These are phyloP conservation scores for Aspergillus nidulans DNA, from an alignment of 495 filamentous ascomycete genomes.

Conservation along the genomic window DNA sequence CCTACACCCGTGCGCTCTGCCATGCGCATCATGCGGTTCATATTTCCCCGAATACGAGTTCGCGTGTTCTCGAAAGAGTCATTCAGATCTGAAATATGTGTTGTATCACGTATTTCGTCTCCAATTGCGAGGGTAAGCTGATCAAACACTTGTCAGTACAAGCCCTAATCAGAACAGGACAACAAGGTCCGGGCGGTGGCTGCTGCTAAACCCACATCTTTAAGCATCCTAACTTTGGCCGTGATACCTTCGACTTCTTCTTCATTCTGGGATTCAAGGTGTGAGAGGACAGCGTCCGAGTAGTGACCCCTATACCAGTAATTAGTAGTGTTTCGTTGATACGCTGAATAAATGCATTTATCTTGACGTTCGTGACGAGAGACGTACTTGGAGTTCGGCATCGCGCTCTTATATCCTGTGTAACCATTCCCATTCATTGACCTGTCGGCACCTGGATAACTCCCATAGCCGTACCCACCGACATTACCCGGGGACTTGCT, in stretches of 20 bases:
- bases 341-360: no score
- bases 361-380: background rate
- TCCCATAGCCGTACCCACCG: slow-evolving; percentile 51
- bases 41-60: slow-evolving; percentile 75
- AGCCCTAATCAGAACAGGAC: background rate
- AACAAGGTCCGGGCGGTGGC: background rate
- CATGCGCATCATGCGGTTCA: slow-evolving; percentile 97
- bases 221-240: slow-evolving; percentile 86
- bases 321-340: background rate
- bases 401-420: slow-evolving; percentile 59
- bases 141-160: background rate
- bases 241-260: slow-evolving; percentile 82
- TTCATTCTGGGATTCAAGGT: slow-evolving; percentile 95
- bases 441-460: slow-evolving; percentile 53
- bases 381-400: slow-evolving; percentile 74
- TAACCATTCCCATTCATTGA: slow-evolving; percentile 29
- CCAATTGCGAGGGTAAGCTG: slow-evolving; percentile 91
- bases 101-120: slow-evolving; percentile 85
- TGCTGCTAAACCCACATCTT: slow-evolving; percentile 62
- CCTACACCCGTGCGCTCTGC: slow-evolving; percentile 87
- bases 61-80: slow-evolving; percentile 84
- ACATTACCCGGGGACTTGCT: slow-evolving; percentile 49
- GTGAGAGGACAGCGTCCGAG: slow-evolving; percentile 84
- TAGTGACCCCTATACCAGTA: slow-evolving; percentile 69
- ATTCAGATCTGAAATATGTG: slow-evolving; percentile 75